Base-by-base conservation (phyloP, 208 protist species). In the Angomonas ambiguus region DNA sequence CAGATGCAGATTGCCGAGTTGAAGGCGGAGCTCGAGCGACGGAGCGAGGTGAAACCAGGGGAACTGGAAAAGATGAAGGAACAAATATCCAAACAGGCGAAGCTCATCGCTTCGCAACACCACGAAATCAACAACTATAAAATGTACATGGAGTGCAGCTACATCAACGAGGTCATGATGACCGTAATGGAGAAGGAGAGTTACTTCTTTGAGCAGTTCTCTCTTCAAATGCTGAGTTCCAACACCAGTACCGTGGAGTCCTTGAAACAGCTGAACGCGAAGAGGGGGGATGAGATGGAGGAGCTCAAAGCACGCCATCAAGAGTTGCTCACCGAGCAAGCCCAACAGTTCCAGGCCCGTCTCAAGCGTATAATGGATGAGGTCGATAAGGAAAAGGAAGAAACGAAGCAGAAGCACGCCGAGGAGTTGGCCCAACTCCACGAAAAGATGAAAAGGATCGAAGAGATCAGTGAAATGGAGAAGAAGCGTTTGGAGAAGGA, bases 401-500 rank as follows among this genome's bases (percentile, higher is more conserved):
- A 58, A 35, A 33, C 82, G 18, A 56, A 72, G n/a, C 64, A 77
- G 51, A 62, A 70, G 6, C 80, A 86, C 69, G 57, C 62, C 25
- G 75, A 81, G 1, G 74, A 74, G 2, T 48, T 83, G 25, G 68
- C 81, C 11, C 63, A 72, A 41, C 38, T 81, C 13, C 74, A 87
- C 56, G 72, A 76, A 16, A 77, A 72, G 34, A 60, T 91, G 61
- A 72, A 80, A 58, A 73, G 72, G 51, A 82, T 70, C 49, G 77
- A 77, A 42, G 79, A 83, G 42, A 61, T 84, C 0, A 79, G 74
- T 28, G 81, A 86, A 25, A 20, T 74, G 57, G 80, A 83, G 62
- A 70, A 67, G 45, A 78, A 75, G 65, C 74, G 72, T 16, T 45
- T 58, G 31, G 77, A 80, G 41, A 55, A 73, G 16, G 82, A 87